Evolutionary conservation across 805 yeast species (phyloP).

Genomic region (Wickerhamia fluorescens): DNA sequence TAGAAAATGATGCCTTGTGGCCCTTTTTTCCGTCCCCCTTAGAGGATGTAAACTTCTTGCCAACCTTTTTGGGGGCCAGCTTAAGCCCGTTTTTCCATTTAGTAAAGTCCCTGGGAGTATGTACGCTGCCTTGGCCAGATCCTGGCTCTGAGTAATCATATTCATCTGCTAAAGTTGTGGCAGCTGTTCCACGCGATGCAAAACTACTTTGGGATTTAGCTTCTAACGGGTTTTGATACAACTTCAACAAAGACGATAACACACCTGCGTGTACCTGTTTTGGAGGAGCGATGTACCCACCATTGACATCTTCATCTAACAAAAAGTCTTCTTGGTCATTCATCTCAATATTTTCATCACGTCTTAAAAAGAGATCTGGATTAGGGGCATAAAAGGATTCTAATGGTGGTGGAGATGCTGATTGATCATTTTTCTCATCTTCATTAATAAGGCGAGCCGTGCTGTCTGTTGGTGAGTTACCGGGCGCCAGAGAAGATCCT

Average conservation of each 20-base stretch:
- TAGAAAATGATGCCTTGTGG: slow-evolving; percentile 1
- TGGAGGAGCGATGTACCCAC: slow-evolving; percentile 31
- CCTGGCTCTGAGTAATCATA: slow-evolving; percentile 2
- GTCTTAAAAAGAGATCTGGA: slow-evolving; percentile 36
- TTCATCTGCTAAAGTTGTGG: slow-evolving; percentile 19
- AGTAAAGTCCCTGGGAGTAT: slow-evolving; percentile 12
- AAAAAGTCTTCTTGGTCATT: slow-evolving; percentile 21
- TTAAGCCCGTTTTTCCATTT: slow-evolving; percentile 24
- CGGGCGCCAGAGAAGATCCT: slow-evolving; percentile 1
- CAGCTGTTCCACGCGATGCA: slow-evolving; percentile 12
- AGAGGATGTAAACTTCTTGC: slow-evolving; percentile 1
- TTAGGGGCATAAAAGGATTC: slow-evolving; percentile 31
- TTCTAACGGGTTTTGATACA: slow-evolving; percentile 49
- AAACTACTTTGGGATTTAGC: slow-evolving; percentile 20
- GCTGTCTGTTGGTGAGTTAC: neutral
- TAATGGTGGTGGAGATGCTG: neutral
- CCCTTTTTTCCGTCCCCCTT: neutral
- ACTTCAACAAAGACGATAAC: slow-evolving; percentile 63
- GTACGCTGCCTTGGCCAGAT: slow-evolving; percentile 3
- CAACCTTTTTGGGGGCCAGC: slow-evolving; percentile 18
- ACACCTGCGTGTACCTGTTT: slow-evolving; percentile 78
- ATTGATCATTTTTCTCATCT: neutral
- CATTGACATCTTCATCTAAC: slow-evolving; percentile 26
- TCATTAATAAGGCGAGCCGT: slow-evolving; percentile 2
- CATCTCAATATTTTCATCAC: slow-evolving; percentile 17